Conservation (phyloP, 495 filamentous ascomycete genomes). For the Xylaria sp. region DNA sequence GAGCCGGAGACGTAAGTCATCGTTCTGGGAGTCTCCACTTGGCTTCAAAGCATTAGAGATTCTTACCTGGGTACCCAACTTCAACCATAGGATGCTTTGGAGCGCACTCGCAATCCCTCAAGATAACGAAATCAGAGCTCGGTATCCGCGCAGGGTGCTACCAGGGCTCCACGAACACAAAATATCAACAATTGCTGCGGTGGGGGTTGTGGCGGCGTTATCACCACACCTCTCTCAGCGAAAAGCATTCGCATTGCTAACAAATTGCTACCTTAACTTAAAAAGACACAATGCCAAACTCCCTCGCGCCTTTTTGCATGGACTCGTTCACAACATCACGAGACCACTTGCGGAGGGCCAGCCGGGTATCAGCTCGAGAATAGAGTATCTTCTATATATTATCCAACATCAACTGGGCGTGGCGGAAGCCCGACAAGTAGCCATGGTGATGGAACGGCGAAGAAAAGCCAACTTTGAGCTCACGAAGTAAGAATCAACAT, state of each 20-base stretch:
- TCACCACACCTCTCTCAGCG: slow-evolving; percentile 44
- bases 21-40: slow-evolving; percentile 29
- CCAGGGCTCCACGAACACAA: not conserved
- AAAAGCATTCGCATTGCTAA: slow-evolving; percentile 48
- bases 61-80: slow-evolving; percentile 20
- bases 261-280: slow-evolving; percentile 46
- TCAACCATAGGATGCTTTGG: slow-evolving; percentile 27
- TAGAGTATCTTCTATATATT: slow-evolving; percentile 47
- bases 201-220: slow-evolving; percentile 31
- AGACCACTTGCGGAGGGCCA: slow-evolving; percentile 45
- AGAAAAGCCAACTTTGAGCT: slow-evolving; percentile 31
- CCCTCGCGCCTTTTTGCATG: slow-evolving; percentile 37
- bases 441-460: slow-evolving; percentile 37
- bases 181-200: slow-evolving; percentile 7
- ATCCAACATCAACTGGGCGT: slow-evolving; percentile 42
- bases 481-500: not conserved
- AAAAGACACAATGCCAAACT: slow-evolving; percentile 31
- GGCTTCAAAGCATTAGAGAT: slow-evolving; percentile 28
- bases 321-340: slow-evolving; percentile 47
- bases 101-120: slow-evolving; percentile 15
- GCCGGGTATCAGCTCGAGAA: slow-evolving; percentile 45
- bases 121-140: not conserved
- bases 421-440: slow-evolving; percentile 35
- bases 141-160: not conserved
- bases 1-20: not conserved